Evolutionary conservation across 345 rosid genomes (phyloP), one percentile per base, ranked within the genome.

Genomic region (Leavenworthia alabamica): DNA sequence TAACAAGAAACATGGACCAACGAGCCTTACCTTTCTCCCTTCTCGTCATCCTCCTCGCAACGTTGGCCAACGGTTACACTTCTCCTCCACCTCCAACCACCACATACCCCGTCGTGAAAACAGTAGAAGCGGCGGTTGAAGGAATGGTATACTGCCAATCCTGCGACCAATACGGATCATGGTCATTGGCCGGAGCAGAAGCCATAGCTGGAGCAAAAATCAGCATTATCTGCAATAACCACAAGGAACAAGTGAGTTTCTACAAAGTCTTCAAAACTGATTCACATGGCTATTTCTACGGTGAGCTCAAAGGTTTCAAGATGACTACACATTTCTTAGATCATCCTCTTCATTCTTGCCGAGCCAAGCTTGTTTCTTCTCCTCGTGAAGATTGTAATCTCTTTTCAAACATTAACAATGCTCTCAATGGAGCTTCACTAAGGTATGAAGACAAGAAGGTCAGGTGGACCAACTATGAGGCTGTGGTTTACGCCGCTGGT

Each of bases 101-200:
- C 42, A 36, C 14, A 33, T 74, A 62, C 41, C 67, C 80, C 19
- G 39, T 40, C 23, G 79, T 41, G 41, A 81, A 67, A 73, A 58
- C 70, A 37, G 62, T 64, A 20, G 83, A 78, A 16, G 86, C 83
- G 3, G 82, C 75, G 16, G 82, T 91, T 6, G 96, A 88, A 77
- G 98, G 96, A 43, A 78, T 80, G 72, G 95, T 91, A 23, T 91
- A 88, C 48, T 88, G 95, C 72, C 98, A 91, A 68, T 66, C 84
- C 69, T 88, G 96, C 56, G 72, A 80, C 17, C 49, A 78, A 16
- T 73, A 8, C 37, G 92, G 95, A 7, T 73, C 90, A 12, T 83
- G 98, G 96, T 86, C 88, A 4, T 76, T 84, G 66, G 68, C 71
- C 2, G 80, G 71, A n/a, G 95, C 96, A 13, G 51, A 83, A 47